Base-by-base conservation (phyloP, 208 protist genomes). In the Strigomonas culicis region DNA sequence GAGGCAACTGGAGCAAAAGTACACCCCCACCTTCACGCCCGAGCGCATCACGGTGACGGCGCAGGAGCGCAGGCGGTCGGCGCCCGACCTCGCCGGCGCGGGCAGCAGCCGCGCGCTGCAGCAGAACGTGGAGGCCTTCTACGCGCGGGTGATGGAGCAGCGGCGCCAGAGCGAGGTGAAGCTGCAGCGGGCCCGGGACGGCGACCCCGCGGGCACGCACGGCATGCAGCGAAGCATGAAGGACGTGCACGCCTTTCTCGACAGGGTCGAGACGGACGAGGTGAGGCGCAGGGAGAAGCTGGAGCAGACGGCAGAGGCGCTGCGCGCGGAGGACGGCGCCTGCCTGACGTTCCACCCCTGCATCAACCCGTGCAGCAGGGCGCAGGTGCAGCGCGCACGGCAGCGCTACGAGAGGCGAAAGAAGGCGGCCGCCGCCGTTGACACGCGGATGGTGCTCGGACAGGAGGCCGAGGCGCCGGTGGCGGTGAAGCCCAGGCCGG, bases 11-110 rank as follows among this genome's bases (percentile, higher is more conserved):
- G 36, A 69, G 21, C 8, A 66, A 49, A 61, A 66, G 51, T 58
- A 56, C 13, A 65, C 63, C 0, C 74, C 74, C 6, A 65, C 57
- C 0, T 79, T 79, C 36, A 36, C 62, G 65, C 68, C 58, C 4
- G 36, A 59, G n/a, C 63, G 43, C 27, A 46, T 58, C 41, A 69
- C 57, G 8, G 34, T 44, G 19, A 44, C 49, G 49, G 21, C 49
- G 8, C 49, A n/a, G n/a, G n/a, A n/a, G n/a, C n/a, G n/a, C n/a
- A 11, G 21, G 21, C 31, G 15, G 46, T 22, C 46, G 25, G 7
- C 19, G 46, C 46, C 19, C n/a, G 25, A 22, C n/a, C 46, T 43
- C 15, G 43, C 62, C 21, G 27, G 27, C 19, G 19, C 47, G 13
- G n/a, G 49, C 17, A 21, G 25, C 49, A 27, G 25, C n/a, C 11